Base-by-base conservation (phyloP, 2,329 filamentous ascomycete genomes). In the Colletotrichum cereale region DNA sequence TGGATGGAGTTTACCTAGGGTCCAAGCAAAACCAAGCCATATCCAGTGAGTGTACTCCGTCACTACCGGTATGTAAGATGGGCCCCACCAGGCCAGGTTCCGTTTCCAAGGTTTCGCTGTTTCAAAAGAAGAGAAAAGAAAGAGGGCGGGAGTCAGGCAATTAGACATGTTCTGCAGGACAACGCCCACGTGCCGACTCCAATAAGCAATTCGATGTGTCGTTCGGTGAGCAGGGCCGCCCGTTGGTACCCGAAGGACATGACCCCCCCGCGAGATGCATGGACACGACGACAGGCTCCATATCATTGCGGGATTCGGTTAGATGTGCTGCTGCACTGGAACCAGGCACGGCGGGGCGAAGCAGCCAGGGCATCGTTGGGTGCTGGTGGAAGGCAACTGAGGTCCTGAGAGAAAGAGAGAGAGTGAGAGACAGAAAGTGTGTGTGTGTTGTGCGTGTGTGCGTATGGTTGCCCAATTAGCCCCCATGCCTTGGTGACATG, bases 101-200 rank as follows among this genome's bases (percentile, higher is more conserved):
- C 47, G 34, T 21, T 36, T 52, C 62, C 66, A 47, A 67, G 34
- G 26, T 66, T 66, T n/a, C 26, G 21, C 31, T 24, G 31, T 36
- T 38, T 50, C 44, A 44, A 62, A n/a, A 5, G 50, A 36, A 21
- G 42, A 26, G 52, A 57, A 56, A 48, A 50, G 42, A 31, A 50
- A 34, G 29, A n/a, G 34, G 12, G 16, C 24, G 36, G 52, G 14
- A 31, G 36, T 16, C 40, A 24, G 31, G 3, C 24, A 44, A 38
- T 40, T 31, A 57, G 24, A 42, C 52, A 26, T 55, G 61, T 42
- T 55, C 31, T 21, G 44, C 18, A 53, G 26, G 56, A 38, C 18
- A 18, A 44, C 34, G 29, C 34, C 47, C 67, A 69, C 55, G 67
- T 69, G 67, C 67, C 36, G 11, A 24, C 34, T 55, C 36, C 42